Evolutionary conservation across 139 green algal species (phyloP), one percentile per base, ranked within the genome.

Genomic region (Haematococcus lacustris): DNA sequence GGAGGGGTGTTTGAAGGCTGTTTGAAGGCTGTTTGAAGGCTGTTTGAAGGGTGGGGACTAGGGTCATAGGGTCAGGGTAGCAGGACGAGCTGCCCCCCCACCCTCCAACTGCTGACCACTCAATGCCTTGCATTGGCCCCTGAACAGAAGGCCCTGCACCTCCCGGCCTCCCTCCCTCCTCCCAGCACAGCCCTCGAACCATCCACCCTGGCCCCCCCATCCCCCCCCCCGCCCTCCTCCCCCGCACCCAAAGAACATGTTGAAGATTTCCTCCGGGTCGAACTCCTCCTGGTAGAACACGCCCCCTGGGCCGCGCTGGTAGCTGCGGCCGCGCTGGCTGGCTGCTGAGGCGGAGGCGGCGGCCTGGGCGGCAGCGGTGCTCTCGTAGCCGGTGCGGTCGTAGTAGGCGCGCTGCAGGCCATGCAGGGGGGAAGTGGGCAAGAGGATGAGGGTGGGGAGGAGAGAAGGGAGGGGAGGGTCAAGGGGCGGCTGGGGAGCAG

Each of bases 241-340:
- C 2, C 34, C 74, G 68, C 70, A 85, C 78, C 83, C 85, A 66
- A 91, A 91, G 78, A 91, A 91, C 77, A 88, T 88, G 71, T 91
- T 89, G 79, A 91, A 91, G 13, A 91, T 88, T 62, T 91, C 78
- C 50, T 89, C 79, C 0, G 86, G 83, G 75, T 91, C 86, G 66
- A 91, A 78, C 28, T 88, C 85, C 38, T 87, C 76, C 2, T 37
- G 25, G 68, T 80, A 82, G 57, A 75, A 73, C 41, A 57, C 43
- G 40, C 40, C 38, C 32, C 61, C 62, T 1, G 41, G 40, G 2
- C 66, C 73, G 2, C 73, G 43, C 17, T 39, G 26, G 39, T 38
- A 59, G 25, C 40, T 51, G 63, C 34, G 2, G 35, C 35, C 21
- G 37, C 6, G 63, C 63, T 21, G 63, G 13, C 63, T 66, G 60